Evolutionary conservation across 2,329 filamentous ascomycete genomes (phyloP).

Genomic region (Penicillium decumbens): DNA sequence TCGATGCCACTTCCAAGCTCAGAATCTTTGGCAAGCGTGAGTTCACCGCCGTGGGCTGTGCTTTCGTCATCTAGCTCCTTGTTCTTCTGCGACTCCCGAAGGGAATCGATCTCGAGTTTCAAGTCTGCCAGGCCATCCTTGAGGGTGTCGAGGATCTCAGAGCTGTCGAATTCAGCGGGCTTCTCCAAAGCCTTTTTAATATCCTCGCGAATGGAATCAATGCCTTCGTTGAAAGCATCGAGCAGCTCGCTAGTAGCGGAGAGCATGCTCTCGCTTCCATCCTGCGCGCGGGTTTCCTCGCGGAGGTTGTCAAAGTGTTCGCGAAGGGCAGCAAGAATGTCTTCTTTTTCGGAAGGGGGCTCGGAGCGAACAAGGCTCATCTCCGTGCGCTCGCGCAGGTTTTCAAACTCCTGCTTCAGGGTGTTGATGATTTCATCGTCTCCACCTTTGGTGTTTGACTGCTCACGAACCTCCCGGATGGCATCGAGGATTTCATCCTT

Average conservation of each 20-base stretch:
- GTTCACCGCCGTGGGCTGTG: constrained; percentile 50
- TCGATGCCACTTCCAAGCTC: constrained; percentile 68
- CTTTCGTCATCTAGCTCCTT: constrained; percentile 49
- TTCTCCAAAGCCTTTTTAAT: constrained; percentile 71
- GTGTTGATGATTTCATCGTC: constrained; percentile 36
- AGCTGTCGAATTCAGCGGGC: constrained; percentile 75
- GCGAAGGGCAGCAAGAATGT: constrained; percentile 67
- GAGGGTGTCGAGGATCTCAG: constrained; percentile 83
- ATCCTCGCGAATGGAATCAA: constrained; percentile 71
- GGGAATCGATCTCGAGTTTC: constrained; percentile 69
- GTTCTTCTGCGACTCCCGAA: constrained; percentile 56
- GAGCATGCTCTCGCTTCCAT: constrained; percentile 52
- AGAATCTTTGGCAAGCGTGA: constrained; percentile 54
- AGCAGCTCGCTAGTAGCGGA: constrained; percentile 56
- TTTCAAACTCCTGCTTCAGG: constrained; percentile 58
- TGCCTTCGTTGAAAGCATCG: constrained; percentile 62
- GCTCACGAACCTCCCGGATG: constrained; percentile 48
- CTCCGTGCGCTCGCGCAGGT: constrained; percentile 51
- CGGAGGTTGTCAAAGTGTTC: constrained; percentile 42
- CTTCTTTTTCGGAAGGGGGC: constrained; percentile 52
- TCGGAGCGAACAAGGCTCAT: constrained; percentile 35
- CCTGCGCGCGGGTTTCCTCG: constrained; percentile 52
- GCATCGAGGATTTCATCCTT: constrained; percentile 61
- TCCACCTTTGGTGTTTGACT: constrained; percentile 33
- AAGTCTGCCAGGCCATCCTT: constrained; percentile 75